These are phyloP conservation scores for Xylariaceae sp. DNA, from an alignment of 2,329 filamentous ascomycete genomes.

Conservation along the genomic window DNA sequence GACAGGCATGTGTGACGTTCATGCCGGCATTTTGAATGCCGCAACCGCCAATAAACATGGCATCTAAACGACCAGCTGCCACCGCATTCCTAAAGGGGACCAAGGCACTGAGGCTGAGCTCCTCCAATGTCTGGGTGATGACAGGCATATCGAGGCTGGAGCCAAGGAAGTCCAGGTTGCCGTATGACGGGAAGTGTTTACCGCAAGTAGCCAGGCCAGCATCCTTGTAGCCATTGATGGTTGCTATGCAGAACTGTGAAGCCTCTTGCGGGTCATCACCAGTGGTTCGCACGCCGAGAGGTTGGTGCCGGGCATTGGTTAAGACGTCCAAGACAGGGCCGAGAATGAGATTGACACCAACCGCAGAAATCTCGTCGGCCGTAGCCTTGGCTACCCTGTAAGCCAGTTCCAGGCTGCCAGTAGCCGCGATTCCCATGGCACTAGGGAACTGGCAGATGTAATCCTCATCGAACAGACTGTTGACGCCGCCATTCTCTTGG, in stretches of 20 bases:
- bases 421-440: constrained; percentile 93
- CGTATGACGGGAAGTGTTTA: constrained; percentile 95
- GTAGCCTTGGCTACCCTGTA: constrained; percentile 91
- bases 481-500: constrained; percentile 97
- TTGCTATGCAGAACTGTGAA: constrained; percentile 84
- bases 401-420: constrained; percentile 76
- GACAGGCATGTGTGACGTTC: constrained; percentile 91
- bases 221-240: constrained; percentile 88
- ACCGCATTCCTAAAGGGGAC: constrained; percentile 91
- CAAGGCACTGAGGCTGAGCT: constrained; percentile 83
- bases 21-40: constrained; percentile 87
- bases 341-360: constrained; percentile 93
- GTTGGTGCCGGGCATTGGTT: constrained; percentile 87
- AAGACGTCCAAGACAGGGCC: constrained; percentile 91
- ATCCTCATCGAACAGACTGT: constrained; percentile 91
- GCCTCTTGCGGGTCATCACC: constrained; percentile 95
- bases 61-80: constrained; percentile 71
- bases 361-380: constrained; percentile 83
- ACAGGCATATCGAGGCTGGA: constrained; percentile 89
- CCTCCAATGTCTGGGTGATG: constrained; percentile 90
- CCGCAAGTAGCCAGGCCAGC: constrained; percentile 84
- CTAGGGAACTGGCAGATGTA: constrained; percentile 96
- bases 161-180: constrained; percentile 87
- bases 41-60: constrained; percentile 93
- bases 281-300: constrained; percentile 79